Base-by-base conservation (phyloP, 2,329 filamentous ascomycete species). In the Leptographium radiaticola region DNA sequence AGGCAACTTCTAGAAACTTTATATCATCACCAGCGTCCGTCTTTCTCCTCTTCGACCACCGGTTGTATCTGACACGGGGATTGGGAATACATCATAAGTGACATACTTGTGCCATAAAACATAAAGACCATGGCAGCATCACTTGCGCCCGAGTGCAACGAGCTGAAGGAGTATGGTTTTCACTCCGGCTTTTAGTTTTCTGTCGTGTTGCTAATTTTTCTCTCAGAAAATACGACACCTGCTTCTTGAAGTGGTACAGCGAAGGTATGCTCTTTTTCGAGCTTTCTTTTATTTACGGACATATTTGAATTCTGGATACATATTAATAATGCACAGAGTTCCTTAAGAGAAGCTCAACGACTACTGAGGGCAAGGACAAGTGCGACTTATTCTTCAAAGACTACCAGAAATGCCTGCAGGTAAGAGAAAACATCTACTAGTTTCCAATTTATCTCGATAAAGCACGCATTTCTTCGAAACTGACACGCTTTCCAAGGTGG, bases 171-270 rank as follows among this genome's bases (percentile, higher is more conserved):
- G 91, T 96, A 71, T 64, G 83, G 25, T 25, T 67, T 13, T 34
- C 12, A 13, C 13, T 15, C 5, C 2, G 12, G 3, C n/a, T 20
- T 20, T 34, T n/a, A 33, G 9, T 20, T 36, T 12, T 9, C 31
- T 18, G 11, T 36, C 16, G 18, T 6, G 47, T 45, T 36, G 25
- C 39, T 51, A 62, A 53, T 57, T 57, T 40, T 54, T 6, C 53
- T 45, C 15, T 3, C 57, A 96, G 90, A 67, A 87, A 84, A 62
- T 98, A 98, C 67, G 93, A 98, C 68, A 90, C 86, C 52, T 98
- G 93, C 72, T 98, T 98, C 67, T 74, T 98, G 59, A 97, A 95
- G 71, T 98, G 93, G 93, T 98, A 98, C 69, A 96, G 90, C 66
- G 93, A 98, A 71, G 97, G 93, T 96, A 75, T 56, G 84, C 59